These are phyloP conservation scores for Candida railenensis DNA, from an alignment of 805 yeast species.

Conservation along the genomic window DNA sequence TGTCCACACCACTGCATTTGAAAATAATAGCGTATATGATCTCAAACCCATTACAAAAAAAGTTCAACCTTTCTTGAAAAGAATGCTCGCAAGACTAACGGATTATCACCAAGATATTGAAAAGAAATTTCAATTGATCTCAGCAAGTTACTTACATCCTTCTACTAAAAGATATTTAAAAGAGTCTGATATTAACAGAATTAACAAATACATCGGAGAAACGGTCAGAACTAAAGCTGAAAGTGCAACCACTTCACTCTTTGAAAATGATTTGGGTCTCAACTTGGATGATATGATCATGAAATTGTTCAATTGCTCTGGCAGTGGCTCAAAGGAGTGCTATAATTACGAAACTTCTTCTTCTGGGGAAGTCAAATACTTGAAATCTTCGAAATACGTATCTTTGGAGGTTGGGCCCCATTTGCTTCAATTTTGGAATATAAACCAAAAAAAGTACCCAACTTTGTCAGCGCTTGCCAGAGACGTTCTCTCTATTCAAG, in stretches of 20 bases:
- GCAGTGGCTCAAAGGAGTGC: slow-evolving; percentile 24
- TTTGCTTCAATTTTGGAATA: slow-evolving; percentile 20
- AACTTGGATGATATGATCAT: slow-evolving; percentile 22
- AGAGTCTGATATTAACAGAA: slow-evolving; percentile 12
- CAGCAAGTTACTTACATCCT: slow-evolving; percentile 22
- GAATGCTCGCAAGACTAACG: slow-evolving; percentile 8
- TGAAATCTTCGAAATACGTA: slow-evolving; percentile 8
- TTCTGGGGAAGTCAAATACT: slow-evolving; percentile 12
- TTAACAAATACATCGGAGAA: slow-evolving; percentile 11
- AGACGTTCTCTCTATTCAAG: slow-evolving; percentile 16
- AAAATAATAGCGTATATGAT: neutral
- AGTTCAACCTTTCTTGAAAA: slow-evolving; percentile 8
- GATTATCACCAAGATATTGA: slow-evolving; percentile 14
- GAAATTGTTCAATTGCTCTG: slow-evolving; percentile 25
- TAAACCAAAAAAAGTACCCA: slow-evolving; percentile 14
- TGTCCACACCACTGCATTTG: slow-evolving; percentile 13
- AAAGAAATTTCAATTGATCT: slow-evolving; percentile 11
- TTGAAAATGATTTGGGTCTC: neutral
- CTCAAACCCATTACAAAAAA: neutral
- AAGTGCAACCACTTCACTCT: neutral
- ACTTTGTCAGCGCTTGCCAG: slow-evolving; percentile 14
- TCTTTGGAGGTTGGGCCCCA: slow-evolving; percentile 15
- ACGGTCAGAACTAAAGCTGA: neutral
- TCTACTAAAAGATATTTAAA: slow-evolving; percentile 19
- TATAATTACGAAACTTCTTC: slow-evolving; percentile 23